phyloP scores from a whole-genome alignment of 2,329 filamentous ascomycete species.

The Ascosphaera acerosa region DNA sequence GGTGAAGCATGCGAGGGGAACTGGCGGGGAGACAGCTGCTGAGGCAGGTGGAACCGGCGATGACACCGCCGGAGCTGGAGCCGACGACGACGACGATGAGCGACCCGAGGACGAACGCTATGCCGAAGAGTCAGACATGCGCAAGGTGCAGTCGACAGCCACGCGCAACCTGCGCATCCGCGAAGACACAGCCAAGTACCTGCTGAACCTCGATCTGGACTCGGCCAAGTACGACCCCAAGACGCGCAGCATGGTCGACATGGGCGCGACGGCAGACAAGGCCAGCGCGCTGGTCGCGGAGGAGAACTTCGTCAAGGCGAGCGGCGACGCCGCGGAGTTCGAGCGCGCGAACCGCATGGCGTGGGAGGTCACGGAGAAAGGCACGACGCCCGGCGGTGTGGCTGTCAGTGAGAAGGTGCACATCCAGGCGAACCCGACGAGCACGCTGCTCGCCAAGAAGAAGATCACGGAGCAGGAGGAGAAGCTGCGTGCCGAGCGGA shows the following conservation, averaged over 20 bases:
- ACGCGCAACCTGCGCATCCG: conserved; percentile 75
- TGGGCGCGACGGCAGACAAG: conserved; percentile 53
- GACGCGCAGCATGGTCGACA: conserved; percentile 71
- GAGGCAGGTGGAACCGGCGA: conserved; percentile 33
- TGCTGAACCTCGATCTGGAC: conserved; percentile 82
- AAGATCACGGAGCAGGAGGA: conserved; percentile 53
- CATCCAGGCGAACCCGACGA: conserved; percentile 87
- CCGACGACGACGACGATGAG: conserved; percentile 31
- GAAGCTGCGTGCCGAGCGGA: conserved; percentile 38
- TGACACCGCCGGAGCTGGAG: conserved; percentile 15
- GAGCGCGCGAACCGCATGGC: conserved; percentile 72
- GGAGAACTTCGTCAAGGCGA: conserved; percentile 70
- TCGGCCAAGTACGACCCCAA: conserved; percentile 97
- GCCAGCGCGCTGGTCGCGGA: conserved; percentile 69
- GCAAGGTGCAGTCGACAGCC: conserved; percentile 68
- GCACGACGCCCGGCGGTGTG: conserved; percentile 27
- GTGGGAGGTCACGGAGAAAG: conserved; percentile 80
- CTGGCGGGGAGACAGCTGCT: conserved; percentile 26
- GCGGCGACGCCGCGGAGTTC: conserved; percentile 81
- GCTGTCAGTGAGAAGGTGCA: conserved; percentile 44
- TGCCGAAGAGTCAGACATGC: conserved; percentile 92
- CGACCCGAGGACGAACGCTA: conserved; percentile 31
- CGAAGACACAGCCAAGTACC: conserved; percentile 92
- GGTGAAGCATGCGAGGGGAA: conserved; percentile 23
- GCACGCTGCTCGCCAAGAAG: conserved; percentile 61